A percentile compares a stretch with the other conserved stretches of the same genome.
These are phyloP conservation scores for Xylariomycetidae sp. DNA, from an alignment of 2,329 filamentous ascomycete species.

Conservation along the genomic window DNA sequence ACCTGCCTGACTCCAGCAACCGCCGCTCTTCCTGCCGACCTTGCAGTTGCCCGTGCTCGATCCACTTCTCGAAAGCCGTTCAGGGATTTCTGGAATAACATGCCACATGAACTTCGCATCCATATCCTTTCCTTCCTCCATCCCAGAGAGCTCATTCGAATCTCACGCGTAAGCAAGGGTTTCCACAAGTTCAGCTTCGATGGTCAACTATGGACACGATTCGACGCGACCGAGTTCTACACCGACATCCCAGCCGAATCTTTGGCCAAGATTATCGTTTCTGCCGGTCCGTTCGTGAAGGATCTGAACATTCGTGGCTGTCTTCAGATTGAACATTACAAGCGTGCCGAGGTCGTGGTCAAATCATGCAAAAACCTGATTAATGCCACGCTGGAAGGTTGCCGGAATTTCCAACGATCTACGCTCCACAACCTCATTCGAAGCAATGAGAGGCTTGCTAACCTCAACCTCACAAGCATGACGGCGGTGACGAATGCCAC, in stretches of 20 bases:
- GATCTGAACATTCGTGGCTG: constrained; percentile 89
- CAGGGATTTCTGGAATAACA: constrained; percentile 68
- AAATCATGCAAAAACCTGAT: constrained; percentile 81
- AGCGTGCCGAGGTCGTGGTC: constrained; percentile 70
- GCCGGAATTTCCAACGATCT: constrained; percentile 71
- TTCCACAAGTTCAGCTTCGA: constrained; percentile 87
- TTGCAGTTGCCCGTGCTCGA: constrained; percentile 40
- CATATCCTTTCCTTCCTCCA: constrained; percentile 69
- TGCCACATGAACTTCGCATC: constrained; percentile 79
- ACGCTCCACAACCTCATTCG: constrained; percentile 71
- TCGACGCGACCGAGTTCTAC: constrained; percentile 86
- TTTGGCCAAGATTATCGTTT: constrained; percentile 75
- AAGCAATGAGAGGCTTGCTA: constrained; percentile 70
- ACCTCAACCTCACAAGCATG: constrained; percentile 81
- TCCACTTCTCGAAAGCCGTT: constrained; percentile 27
- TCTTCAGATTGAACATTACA: constrained; percentile 78
- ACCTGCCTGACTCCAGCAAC: constrained; percentile 39
- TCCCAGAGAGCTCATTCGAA: constrained; percentile 74
- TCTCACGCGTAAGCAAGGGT: constrained; percentile 68
- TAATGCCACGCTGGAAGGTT: constrained; percentile 84
- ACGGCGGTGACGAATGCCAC: constrained; percentile 73
- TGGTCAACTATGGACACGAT: constrained; percentile 82
- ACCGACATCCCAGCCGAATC: constrained; percentile 77
- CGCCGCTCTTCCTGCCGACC: constrained; percentile 57
- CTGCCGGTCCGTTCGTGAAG: constrained; percentile 83